phyloP scores from a whole-genome alignment of 495 filamentous ascomycete species.

The Aspergillus hancockii region DNA sequence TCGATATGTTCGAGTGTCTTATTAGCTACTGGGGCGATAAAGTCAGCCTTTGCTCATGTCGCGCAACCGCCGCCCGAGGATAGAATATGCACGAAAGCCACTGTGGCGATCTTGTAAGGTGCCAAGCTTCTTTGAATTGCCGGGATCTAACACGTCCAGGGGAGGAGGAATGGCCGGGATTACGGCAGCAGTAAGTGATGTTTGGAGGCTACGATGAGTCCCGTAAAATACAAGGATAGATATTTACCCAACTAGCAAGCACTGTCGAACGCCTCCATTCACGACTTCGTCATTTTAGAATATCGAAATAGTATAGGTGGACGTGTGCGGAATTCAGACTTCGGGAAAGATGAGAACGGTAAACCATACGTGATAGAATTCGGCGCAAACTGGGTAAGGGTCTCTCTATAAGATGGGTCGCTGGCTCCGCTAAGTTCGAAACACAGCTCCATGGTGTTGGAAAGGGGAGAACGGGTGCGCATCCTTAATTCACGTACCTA shows the following conservation, averaged over 20 bases:
- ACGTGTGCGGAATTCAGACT: slow-evolving; percentile 55
- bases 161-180: slow-evolving; percentile 62
- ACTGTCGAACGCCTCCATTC: slow-evolving; percentile 60
- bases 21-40: neutral
- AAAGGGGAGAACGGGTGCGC: slow-evolving; percentile 6
- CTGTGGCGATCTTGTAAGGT: slow-evolving; percentile 26
- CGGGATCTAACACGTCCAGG: slow-evolving; percentile 20
- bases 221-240: neutral
- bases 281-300: slow-evolving; percentile 72
- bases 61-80: slow-evolving; percentile 2
- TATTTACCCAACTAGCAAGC: slow-evolving; percentile 53
- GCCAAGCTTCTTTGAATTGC: neutral
- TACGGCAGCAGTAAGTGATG: slow-evolving; percentile 59
- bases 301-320: slow-evolving; percentile 65
- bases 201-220: neutral
- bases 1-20: neutral
- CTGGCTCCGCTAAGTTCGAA: neutral
- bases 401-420: no score
- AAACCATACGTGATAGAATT: slow-evolving; percentile 64
- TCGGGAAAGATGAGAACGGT: slow-evolving; percentile 55
- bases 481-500: neutral
- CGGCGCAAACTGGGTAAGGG: slow-evolving; percentile 67
- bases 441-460: slow-evolving; percentile 64
- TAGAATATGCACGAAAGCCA: slow-evolving; percentile 13
- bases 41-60: slow-evolving; percentile 5